A percentile compares a stretch with the other conserved stretches of the same genome.
These are phyloP conservation scores for Trichophyton benhamiae DNA, from an alignment of 2,329 filamentous ascomycete species.

Conservation along the genomic window DNA sequence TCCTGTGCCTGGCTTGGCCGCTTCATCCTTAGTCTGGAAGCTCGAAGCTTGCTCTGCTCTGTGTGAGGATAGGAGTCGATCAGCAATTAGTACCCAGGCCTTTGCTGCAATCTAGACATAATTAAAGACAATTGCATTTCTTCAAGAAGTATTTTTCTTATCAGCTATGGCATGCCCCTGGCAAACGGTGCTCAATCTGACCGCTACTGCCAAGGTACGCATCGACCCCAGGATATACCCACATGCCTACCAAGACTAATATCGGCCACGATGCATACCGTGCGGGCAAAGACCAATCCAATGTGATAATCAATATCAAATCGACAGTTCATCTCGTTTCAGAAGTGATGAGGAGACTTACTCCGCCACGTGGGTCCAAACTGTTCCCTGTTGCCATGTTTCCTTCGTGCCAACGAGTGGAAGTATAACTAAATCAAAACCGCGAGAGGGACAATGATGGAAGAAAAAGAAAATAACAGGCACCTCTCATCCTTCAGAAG, in stretches of 20 bases:
- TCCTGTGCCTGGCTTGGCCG: not conserved
- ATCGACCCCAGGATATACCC: not conserved
- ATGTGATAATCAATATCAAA: not conserved
- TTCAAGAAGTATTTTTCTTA: no score
- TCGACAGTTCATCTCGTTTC: not conserved
- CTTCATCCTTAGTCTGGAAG: not conserved
- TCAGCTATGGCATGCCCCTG: no score
- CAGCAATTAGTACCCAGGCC: no score
- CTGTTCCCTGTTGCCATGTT: slow-evolving; percentile 1
- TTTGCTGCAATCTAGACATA: no score
- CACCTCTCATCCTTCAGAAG: not conserved
- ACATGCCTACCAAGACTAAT: not conserved
- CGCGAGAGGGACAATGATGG: not conserved
- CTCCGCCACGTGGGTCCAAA: slow-evolving; percentile 1
- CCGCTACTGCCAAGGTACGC: not conserved
- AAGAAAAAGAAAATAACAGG: not conserved
- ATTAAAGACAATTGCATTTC: no score
- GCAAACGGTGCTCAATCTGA: not conserved
- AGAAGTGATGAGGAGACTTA: not conserved
- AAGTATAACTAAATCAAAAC: no score
- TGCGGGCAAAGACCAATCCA: not conserved
- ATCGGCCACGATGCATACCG: not conserved
- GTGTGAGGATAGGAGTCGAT: not conserved
- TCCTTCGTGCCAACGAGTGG: not conserved
- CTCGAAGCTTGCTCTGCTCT: not conserved